phyloP scores from a whole-genome alignment of 2,329 filamentous ascomycete species.

The Stemphylium lycopersici region DNA sequence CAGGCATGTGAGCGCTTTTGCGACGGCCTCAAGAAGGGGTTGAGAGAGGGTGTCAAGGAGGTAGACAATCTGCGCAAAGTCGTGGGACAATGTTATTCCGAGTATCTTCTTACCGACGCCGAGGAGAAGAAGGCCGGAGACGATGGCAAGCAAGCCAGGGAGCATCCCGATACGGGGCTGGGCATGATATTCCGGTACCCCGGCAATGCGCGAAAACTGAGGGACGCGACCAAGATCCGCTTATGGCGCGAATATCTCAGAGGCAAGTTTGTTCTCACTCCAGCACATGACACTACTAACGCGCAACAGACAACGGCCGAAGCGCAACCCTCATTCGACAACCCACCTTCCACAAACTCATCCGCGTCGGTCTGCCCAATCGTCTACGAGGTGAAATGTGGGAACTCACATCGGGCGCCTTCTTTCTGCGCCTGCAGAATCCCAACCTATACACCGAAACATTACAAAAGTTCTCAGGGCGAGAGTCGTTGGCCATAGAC shows the following conservation, averaged over 20 bases:
- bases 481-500: conserved; percentile 92
- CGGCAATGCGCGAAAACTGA: conserved; percentile 89
- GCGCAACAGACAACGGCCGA: conserved; percentile 76
- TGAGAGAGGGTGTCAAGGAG: conserved; percentile 85
- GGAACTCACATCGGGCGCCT: conserved; percentile 91
- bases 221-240: conserved; percentile 95
- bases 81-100: conserved; percentile 84
- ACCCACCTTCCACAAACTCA: conserved; percentile 96
- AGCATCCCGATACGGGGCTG: conserved; percentile 87
- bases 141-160: conserved; percentile 54
- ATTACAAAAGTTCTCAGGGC: conserved; percentile 78
- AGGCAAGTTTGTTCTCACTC: conserved; percentile 44
- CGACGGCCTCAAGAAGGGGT: conserved; percentile 88
- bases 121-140: conserved; percentile 43
- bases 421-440: conserved; percentile 85
- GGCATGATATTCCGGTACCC: conserved; percentile 94
- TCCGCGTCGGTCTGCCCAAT: conserved; percentile 93
- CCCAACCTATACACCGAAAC: conserved; percentile 86
- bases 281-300: conserved; percentile 16
- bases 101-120: conserved; percentile 57
- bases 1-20: conserved; percentile 94
- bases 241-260: conserved; percentile 96
- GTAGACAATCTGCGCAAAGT: conserved; percentile 84
- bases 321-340: conserved; percentile 92
- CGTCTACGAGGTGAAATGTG: conserved; percentile 91